These are phyloP conservation scores for Dryas drummondii DNA, from an alignment of 306 rosid genomes.

Conservation along the genomic window DNA sequence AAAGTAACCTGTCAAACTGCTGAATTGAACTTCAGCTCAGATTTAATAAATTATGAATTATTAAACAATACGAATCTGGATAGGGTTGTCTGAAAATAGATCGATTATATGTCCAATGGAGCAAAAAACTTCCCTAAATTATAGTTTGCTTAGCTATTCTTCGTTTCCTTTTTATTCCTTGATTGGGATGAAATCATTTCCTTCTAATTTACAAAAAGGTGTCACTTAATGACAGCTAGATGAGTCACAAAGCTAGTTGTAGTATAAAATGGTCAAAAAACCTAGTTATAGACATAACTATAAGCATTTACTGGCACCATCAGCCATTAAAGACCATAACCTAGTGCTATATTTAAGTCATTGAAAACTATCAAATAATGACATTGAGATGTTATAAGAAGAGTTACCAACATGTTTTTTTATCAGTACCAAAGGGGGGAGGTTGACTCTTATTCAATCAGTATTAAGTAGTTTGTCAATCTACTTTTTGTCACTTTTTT, in stretches of 20 bases:
- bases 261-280: slow-evolving; percentile 2
- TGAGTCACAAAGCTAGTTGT: neutral
- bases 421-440: too few relatives aligned
- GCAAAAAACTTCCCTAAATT: neutral
- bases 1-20: neutral
- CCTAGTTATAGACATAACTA: neutral
- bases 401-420: neutral
- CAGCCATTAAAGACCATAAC: neutral
- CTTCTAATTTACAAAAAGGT: neutral
- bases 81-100: neutral
- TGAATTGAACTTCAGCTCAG: neutral
- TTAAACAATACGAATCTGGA: neutral
- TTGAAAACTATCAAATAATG: neutral
- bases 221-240: neutral
- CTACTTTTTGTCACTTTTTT: too few relatives aligned
- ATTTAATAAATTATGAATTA: neutral
- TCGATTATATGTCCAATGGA: neutral
- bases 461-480: too few relatives aligned
- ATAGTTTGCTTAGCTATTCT: neutral
- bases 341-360: neutral
- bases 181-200: neutral
- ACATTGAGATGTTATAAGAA: neutral
- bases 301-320: neutral
- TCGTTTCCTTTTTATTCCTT: too few relatives aligned
- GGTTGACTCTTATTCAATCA: too few relatives aligned